A percentile compares a stretch with the other conserved stretches of the same genome.
These are phyloP conservation scores for Baudoinia panamericana DNA, from an alignment of 495 filamentous ascomycete species.

Conservation along the genomic window DNA sequence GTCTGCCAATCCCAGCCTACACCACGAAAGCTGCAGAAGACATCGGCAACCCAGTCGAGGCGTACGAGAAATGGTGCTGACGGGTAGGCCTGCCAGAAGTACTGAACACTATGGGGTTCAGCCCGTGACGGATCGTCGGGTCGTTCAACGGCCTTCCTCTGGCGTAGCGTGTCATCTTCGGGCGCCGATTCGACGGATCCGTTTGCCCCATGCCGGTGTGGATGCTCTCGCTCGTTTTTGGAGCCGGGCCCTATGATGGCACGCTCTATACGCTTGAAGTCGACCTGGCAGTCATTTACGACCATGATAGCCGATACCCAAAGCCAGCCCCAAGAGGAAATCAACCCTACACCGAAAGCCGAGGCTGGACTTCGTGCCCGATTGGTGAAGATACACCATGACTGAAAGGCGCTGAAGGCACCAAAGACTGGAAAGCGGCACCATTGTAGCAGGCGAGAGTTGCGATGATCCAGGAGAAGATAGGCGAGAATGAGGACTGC, in stretches of 20 bases:
- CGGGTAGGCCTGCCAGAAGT: slow-evolving; percentile 64
- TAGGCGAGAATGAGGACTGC: slow-evolving; percentile 41
- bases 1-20: slow-evolving; percentile 69
- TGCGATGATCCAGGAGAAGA: slow-evolving; percentile 45
- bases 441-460: slow-evolving; percentile 34
- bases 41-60: slow-evolving; percentile 56
- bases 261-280: slow-evolving; percentile 53
- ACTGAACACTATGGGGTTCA: slow-evolving; percentile 6
- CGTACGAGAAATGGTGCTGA: slow-evolving; percentile 42
- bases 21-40: slow-evolving; percentile 56
- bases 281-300: slow-evolving; percentile 49
- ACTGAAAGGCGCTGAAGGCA: slow-evolving; percentile 39
- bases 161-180: background rate
- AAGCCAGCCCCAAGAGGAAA: slow-evolving; percentile 51
- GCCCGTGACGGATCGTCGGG: background rate
- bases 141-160: too few relatives aligned
- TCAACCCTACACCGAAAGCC: slow-evolving; percentile 55
- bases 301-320: slow-evolving; percentile 51
- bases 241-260: background rate
- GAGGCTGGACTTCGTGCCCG: slow-evolving; percentile 44
- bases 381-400: slow-evolving; percentile 22
- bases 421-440: slow-evolving; percentile 33
- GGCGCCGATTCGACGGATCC: background rate
- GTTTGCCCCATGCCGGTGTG: background rate
- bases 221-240: background rate